Percentiles rank a stretch among this genome's conserved stretches.
Conservation (phyloP, 75 land plant species). For the Larix kaempferi region DNA sequence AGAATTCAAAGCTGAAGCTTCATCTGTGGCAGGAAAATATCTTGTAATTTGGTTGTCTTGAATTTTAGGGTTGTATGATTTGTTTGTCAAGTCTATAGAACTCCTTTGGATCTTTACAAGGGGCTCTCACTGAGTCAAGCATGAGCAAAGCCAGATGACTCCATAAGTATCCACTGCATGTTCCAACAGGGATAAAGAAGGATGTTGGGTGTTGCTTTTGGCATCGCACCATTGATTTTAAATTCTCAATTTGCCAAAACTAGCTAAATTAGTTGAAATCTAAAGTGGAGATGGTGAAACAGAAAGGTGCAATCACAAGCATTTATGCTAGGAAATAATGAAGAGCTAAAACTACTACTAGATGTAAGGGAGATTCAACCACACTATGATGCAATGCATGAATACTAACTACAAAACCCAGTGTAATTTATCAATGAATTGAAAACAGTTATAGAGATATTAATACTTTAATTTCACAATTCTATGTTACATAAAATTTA, state of each 20-base stretch:
- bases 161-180: not conserved
- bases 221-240: not conserved
- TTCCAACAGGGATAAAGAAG: not conserved
- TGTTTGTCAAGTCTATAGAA: not conserved
- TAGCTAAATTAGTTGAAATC: not conserved
- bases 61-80: not conserved
- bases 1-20: not conserved
- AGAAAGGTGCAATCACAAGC: not conserved
- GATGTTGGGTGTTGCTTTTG: no score
- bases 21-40: not conserved
- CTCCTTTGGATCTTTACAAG: not conserved
- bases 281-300: not conserved
- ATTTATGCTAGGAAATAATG: not conserved
- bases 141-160: not conserved
- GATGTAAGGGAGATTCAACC: no score
- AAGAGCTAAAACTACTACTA: no score
- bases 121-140: not conserved
- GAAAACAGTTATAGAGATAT: no score
- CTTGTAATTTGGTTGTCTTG: not conserved
- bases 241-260: not conserved
- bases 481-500: no score
- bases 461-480: no score
- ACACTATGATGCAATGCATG: no score
- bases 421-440: no score
- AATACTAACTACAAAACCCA: no score